Evolutionary conservation across 2,329 filamentous ascomycete genomes (phyloP).

Genomic region (Botrytis hyacinthi): DNA sequence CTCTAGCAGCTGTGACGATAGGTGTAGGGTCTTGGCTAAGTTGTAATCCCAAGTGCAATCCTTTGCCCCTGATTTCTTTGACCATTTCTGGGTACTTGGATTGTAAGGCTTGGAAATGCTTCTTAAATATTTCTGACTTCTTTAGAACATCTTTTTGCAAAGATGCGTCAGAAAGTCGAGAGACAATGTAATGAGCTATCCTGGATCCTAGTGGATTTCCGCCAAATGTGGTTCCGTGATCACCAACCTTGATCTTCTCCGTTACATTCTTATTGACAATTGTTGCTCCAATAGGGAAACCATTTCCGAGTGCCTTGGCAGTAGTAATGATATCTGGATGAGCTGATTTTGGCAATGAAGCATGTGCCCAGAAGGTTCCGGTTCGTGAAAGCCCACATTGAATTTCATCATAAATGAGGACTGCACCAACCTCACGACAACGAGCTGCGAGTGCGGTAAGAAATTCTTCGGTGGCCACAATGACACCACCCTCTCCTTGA

Average conservation of each 20-base stretch:
- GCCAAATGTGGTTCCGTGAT: conserved; percentile 74
- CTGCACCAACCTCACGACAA: conserved; percentile 81
- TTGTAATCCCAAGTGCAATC: conserved; percentile 85
- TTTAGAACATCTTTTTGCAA: conserved; percentile 67
- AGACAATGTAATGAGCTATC: conserved; percentile 82
- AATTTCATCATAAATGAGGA: conserved; percentile 95
- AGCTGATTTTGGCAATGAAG: conserved; percentile 67
- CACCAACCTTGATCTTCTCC: conserved; percentile 61
- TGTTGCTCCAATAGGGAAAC: conserved; percentile 89
- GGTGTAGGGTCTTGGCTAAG: conserved; percentile 68
- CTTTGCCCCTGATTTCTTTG: conserved; percentile 75
- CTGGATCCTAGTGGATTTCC: conserved; percentile 68
- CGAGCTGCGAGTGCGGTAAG: conserved; percentile 77
- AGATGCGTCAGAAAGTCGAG: conserved; percentile 66
- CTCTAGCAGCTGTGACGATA: conserved; percentile 80
- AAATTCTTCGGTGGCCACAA: conserved; percentile 80
- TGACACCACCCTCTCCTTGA: conserved; percentile 92
- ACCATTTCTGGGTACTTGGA: conserved; percentile 68
- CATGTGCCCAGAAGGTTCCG: conserved; percentile 87
- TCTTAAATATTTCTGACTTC: conserved; percentile 62
- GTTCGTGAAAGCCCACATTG: conserved; percentile 91
- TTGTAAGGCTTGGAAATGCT: conserved; percentile 56
- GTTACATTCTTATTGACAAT: conserved; percentile 61
- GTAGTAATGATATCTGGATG: conserved; percentile 94
- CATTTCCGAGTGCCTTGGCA: conserved; percentile 94